phyloP scores from a whole-genome alignment of 2,329 filamentous ascomycete species.

The Monosporascus ibericus region DNA sequence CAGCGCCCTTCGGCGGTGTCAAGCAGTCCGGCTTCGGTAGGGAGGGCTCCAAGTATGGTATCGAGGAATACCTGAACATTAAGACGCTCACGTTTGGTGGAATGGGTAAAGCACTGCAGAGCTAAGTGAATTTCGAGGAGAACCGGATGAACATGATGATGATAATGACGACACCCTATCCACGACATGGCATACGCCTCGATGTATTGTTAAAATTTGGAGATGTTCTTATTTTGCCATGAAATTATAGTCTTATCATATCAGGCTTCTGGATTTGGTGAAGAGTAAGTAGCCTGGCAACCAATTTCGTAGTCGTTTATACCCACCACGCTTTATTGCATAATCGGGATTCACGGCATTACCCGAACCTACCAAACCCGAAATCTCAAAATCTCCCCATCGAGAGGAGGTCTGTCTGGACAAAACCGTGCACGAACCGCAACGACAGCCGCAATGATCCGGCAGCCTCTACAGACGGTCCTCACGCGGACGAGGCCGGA shows the following conservation, averaged over 20 bases:
- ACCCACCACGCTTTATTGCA: slow-evolving; percentile 2
- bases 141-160: neutral
- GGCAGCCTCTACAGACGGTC: slow-evolving; percentile 21
- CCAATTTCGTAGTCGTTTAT: no score
- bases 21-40: slow-evolving; percentile 78
- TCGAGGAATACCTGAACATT: slow-evolving; percentile 68
- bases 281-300: no score
- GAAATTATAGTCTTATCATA: no score
- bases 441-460: slow-evolving; percentile 20
- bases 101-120: slow-evolving; percentile 50
- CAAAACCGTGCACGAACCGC: slow-evolving; percentile 1
- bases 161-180: neutral
- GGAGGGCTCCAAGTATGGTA: slow-evolving; percentile 71
- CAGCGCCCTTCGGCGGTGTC: slow-evolving; percentile 67
- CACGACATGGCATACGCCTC: no score
- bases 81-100: slow-evolving; percentile 58
- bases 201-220: no score
- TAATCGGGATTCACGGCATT: slow-evolving; percentile 2
- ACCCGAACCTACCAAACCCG: slow-evolving; percentile 10
- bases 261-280: no score
- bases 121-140: slow-evolving; percentile 13
- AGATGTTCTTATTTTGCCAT: no score
- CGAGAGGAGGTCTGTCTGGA: neutral
- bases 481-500: slow-evolving; percentile 21
- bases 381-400: slow-evolving; percentile 1